Base-by-base conservation (phyloP, 2,329 filamentous ascomycete genomes). In the Fusarium temperatum region DNA sequence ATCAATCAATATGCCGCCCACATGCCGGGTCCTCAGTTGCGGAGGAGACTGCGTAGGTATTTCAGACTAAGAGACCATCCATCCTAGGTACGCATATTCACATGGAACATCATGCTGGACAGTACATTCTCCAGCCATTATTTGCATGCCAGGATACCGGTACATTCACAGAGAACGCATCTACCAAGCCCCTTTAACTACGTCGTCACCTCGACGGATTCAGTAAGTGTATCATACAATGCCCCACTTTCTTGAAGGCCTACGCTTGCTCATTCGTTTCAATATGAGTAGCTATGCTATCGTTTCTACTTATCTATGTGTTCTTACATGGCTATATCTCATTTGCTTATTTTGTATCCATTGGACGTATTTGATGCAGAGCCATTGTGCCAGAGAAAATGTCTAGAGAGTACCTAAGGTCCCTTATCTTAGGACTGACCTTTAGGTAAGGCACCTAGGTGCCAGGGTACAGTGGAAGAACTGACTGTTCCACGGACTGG, bases 161-260 rank as follows among this genome's bases (percentile, higher is more conserved):
- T 28, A 72, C 67, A 61, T 70, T 36, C 14, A 41, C 28, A 44
- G 48, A 45, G 60, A 66, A 63, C 57, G 28, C 63, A 68, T 67
- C 36, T 35, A 42, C 68, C 54, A 72, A 66, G 59, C 65, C 75
- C 74, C 72, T 68, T 72, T 55, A 35, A 35, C 32, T 35, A 69
- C 74, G 75, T 78, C 72, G 75, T 77, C 75, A 75, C 65, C 67
- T 82, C 70, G 64, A 68, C 64, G 66, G 65, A 63, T 68, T 42
- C 42, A 54, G 56, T 56, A 55, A 69, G 65, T 22, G 68, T 80
- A 24, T 78, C 24, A 24, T 35, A 24, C 6, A 35, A 24, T 51
- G 30, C 81, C 54, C 80, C 79, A 65, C 54, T 65, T 53, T 83
- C 42, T 91, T 89, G 5, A 63, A 51, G 51, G 59, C 41, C 24